Base-by-base conservation (phyloP, 75 land plant genomes). In the Pinus taeda region DNA sequence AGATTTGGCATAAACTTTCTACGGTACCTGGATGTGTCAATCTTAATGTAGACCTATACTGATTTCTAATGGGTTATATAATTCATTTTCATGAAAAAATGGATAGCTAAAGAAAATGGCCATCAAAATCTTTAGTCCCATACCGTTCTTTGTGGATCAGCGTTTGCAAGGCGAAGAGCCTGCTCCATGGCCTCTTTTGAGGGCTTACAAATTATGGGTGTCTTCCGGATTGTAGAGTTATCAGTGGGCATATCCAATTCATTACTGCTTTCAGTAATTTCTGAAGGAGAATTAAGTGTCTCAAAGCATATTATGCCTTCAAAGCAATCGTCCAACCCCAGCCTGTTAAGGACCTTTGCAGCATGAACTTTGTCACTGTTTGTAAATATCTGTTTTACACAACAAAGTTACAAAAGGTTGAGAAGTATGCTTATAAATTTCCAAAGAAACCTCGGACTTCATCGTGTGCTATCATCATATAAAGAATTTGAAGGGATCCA, bases 251-350 rank as follows among this genome's bases (percentile, higher is more conserved):
- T 37, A 36, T 67, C 71, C 71, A 42, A 17, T 8, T 42, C 45
- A 67, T 67, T 67, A 20, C 7, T 67, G 71, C 37, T 67, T 18
- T 73, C 84, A 45, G 74, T 56, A 36, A n/a, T 42, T 55, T 81
- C 77, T 36, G 74, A 74, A 30, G 75, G 83, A 12, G 88, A 78
- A 71, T 91, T 93, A 29, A 94, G 85, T 13, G 90, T 94, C 70
- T 94, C 97, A 78, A 94, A 94, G 81, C 94, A 92, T 53, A 94
- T 88, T 58, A 94, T 75, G 29, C 90, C 90, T 78, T 94, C 85
- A 87, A 94, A 94, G 57, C 92, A 92, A 75, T 88, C 97, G 75
- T 94, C 94, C 76, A 94, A 63, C 4, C 91, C 94, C 65, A 94
- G 75, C 77, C 80, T 83, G 57, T 57, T 78, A 6, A 94, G 85